Base-by-base conservation (phyloP, 1,284 basidiomycete species). In the Trichosporon inkin region DNA sequence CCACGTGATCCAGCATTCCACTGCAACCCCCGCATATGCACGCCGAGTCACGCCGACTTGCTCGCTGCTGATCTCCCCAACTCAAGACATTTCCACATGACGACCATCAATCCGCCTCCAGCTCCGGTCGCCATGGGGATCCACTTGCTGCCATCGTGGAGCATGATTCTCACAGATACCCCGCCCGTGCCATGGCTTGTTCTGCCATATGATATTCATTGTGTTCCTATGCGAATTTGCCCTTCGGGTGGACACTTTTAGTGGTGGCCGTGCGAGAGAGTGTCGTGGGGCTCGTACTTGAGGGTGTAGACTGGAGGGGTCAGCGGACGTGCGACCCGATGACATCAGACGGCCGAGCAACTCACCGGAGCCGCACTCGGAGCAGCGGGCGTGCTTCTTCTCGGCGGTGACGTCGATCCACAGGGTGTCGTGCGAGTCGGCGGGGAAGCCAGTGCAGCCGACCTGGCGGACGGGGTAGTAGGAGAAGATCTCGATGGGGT, bases 361-460 rank as follows among this genome's bases (percentile, higher is more conserved):
- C 72, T 61, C 61, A 77, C 75, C 75, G 53, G 69, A 77, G 60
- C 93, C 92, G 71, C 92, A 96, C 80, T 96, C 92, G 19, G 84
- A 81, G 86, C 92, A 96, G 75, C 93, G 88, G 70, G 82, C 81
- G 63, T 78, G 74, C 72, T 85, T 79, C 58, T 78, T 82, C 74
- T 86, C 85, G 69, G 86, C 81, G 69, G 84, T 83, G 66, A 81
- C 83, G 71, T 78, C 84, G 77, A 92, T 85, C 92, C 92, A 95
- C 67, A 86, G 81, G 63, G 92, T 83, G 71, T 94, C 90, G 79
- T 95, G 92, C 40, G 91, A 93, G 79, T 96, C 92, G 53, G 88
- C 89, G 24, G 92, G 92, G 72, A 83, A 85, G 62, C 92, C 92
- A 54, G 93, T 93, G 83, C 93, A 96, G 60, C 92, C 92, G 72